Evolutionary conservation across 2,329 filamentous ascomycete genomes (phyloP).

Genomic region (Aspergillus hiratsukae): DNA sequence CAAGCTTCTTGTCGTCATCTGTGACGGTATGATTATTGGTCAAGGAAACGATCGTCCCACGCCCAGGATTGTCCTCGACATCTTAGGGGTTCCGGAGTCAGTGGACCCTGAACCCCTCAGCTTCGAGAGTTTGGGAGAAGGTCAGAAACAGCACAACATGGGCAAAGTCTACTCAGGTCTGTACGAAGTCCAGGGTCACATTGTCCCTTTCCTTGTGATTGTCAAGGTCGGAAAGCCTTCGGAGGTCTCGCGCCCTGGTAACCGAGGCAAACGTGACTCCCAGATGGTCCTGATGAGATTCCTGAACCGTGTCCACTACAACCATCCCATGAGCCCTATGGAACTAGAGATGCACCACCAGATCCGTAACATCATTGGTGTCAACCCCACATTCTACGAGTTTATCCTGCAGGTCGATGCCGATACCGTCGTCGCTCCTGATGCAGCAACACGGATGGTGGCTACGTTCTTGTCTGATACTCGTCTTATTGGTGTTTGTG

Average conservation of each 20-base stretch:
- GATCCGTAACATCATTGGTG: slow-evolving; percentile 96
- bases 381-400: slow-evolving; percentile 98
- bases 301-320: slow-evolving; percentile 98
- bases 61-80: slow-evolving; percentile 92
- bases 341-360: slow-evolving; percentile 99
- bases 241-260: slow-evolving; percentile 74
- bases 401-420: slow-evolving; percentile 95
- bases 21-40: slow-evolving; percentile 99
- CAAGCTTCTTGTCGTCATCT: slow-evolving; percentile 87
- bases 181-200: slow-evolving; percentile 96
- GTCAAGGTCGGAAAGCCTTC: slow-evolving; percentile 90
- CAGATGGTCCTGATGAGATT: slow-evolving; percentile 99
- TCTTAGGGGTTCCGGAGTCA: slow-evolving; percentile 87
- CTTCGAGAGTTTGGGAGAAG: slow-evolving; percentile 94
- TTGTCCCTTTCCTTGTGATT: slow-evolving; percentile 93
- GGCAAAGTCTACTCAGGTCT: slow-evolving; percentile 96
- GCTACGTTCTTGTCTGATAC: slow-evolving; percentile 88
- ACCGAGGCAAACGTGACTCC: slow-evolving; percentile 98
- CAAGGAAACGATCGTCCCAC: slow-evolving; percentile 96
- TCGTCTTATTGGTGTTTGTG: slow-evolving; percentile 86
- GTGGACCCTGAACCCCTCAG: slow-evolving; percentile 93
- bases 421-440: slow-evolving; percentile 86
- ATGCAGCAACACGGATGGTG: slow-evolving; percentile 89
- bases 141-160: slow-evolving; percentile 98
- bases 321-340: slow-evolving; percentile 88